Base-by-base conservation (phyloP, 2,329 filamentous ascomycete genomes). In the Ophiostoma quercus region DNA sequence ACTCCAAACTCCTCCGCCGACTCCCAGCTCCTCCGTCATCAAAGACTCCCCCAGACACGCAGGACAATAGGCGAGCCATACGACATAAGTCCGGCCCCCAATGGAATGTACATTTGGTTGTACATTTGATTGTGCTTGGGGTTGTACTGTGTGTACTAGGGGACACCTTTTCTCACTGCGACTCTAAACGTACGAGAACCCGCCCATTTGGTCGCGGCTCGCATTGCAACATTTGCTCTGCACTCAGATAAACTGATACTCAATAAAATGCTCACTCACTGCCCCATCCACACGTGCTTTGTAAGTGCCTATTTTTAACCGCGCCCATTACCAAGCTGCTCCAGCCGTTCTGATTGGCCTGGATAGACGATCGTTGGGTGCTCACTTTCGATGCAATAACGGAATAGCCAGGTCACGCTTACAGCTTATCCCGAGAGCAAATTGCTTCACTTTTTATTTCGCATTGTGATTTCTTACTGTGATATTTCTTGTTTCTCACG, bases 281-380 rank as follows among this genome's bases (percentile, higher is more conserved):
- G 43, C 43, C 43, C 43, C 43, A 47, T 47, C 67, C 37, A 43
- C 69, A 72, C 69, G 71, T 71, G 69, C 72, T 73, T 73, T 71
- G 72, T 73, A 70, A 72, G 68, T 7, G 29, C 68, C 72, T 73
- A 73, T 73, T 72, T 73, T 72, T 72, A 72, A 70, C 63, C 22
- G 39, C 39, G 67, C 6, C 67, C 67, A 72, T 73, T 70, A 73
- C 72, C 69, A 73, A 73, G 43, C 66, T 32, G 54, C 70, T 57
- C n/a, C 29, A 16, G 3, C 32, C 11, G 12, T 9, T 57, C 60
- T 71, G 11, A 73, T 73, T 73, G 72, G 72, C 22, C 47, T 16
- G 7, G 32, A 39, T 66, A 66, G 37, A 66, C 29, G 37, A 43
- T 67, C 37, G 14, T 39, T 22, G n/a, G 12, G 19, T 22, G n/a